Evolutionary conservation across 148 eudicot species (phyloP), one percentile per base, ranked within the genome.

Genomic region (Beta vulgaris): DNA sequence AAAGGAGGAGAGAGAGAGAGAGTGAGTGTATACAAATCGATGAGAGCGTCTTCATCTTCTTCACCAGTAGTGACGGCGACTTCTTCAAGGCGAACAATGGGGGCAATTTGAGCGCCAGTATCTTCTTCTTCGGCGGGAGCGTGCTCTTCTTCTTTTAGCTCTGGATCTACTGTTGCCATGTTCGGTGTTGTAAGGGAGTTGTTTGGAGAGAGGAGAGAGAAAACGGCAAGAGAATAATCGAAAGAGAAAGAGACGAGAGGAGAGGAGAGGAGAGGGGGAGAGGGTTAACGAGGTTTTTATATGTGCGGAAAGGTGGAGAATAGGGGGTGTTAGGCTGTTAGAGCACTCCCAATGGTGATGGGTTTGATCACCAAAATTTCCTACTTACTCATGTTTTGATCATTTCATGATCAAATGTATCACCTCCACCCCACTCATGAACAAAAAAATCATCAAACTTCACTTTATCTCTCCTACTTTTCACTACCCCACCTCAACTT

Each of bases 31-130:
- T 86, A 92, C 95, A 88, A 87, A 88, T 90, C 93, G 76, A 90
- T 90, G 57, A 92, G 76, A 31, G 87, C 77, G 18, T 88, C 89
- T 76, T 92, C 97, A 21, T 90, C 77, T 69, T 92, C 97, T 81
- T 92, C 97, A 49, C 95, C 95, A 65, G 97, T 92, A 44, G 89
- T 82, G 19, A 92, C 87, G 35, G 88, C 82, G 14, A 92, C 90
- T 66, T 90, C 90, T 75, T 92, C 92, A 62, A 92, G 92, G 60
- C 73, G 81, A 64, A 90, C 87, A 61, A 92, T 88, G 10, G 97
- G 97, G 21, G 94, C 91, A 34, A 90, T 76, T 55, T 84, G 94
- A 16, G 97, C 97, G 4, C 94, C 94, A 31, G 94, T 92, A 72
- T 92, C 94, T 73, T 92, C 92, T 34, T 91, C 97, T 23, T 91